These are phyloP conservation scores for Suillus subalutaceus DNA, from an alignment of 768 basidiomycete species.

Conservation along the genomic window DNA sequence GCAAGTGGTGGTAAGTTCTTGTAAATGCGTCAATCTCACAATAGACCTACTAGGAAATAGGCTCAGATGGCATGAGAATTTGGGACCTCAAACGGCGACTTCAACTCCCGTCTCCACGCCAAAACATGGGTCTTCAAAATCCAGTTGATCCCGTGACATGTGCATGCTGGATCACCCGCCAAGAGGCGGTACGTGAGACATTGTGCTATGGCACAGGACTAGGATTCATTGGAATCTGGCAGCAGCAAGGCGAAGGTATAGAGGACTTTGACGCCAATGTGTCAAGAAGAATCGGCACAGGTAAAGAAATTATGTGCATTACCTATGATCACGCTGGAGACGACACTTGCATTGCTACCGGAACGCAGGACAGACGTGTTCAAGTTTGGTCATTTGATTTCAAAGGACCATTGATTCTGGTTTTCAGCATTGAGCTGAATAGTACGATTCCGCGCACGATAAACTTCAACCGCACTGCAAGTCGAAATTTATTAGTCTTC, in stretches of 20 bases:
- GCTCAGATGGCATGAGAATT: not conserved
- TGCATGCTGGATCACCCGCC: conserved; percentile 7
- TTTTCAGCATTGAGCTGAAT: not conserved
- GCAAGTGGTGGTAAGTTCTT: conserved; percentile 19
- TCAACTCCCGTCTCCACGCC: not conserved
- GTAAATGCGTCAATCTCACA: no score
- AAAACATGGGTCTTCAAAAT: conserved; percentile 8
- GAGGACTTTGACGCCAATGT: conserved; percentile 10
- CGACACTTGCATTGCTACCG: not conserved
- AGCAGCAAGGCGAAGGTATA: not conserved
- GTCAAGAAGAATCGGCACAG: conserved; percentile 7
- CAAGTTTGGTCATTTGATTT: conserved; percentile 1
- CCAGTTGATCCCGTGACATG: conserved; percentile 14
- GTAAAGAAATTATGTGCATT: conserved; percentile 15
- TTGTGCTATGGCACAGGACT: conserved; percentile 15
- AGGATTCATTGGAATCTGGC: conserved; percentile 12
- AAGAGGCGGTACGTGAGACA: not conserved
- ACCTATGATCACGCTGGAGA: conserved; percentile 1
- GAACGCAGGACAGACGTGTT: not conserved
- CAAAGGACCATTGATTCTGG: not conserved
- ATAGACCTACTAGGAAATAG: not conserved
- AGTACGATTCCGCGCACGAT: not conserved
- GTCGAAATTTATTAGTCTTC: conserved; percentile 7
- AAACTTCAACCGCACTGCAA: not conserved
- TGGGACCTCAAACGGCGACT: not conserved